phyloP scores from a whole-genome alignment of 2,329 filamentous ascomycete species.

The Grosmannia huntii region DNA sequence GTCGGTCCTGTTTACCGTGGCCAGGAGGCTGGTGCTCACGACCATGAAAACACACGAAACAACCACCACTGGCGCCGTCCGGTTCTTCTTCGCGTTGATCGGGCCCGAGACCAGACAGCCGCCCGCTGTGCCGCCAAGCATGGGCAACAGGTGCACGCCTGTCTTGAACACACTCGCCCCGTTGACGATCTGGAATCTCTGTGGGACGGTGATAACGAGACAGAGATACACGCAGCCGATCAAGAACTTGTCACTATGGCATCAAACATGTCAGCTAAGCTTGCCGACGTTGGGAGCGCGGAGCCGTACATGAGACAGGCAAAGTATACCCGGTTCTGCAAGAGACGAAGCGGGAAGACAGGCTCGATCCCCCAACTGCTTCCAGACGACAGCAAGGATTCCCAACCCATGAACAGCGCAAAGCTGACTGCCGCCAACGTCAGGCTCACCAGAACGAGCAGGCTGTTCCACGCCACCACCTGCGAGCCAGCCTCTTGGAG shows the following conservation, averaged over 20 bases:
- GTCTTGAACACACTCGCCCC: conserved; percentile 37
- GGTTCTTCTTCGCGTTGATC: conserved; percentile 39
- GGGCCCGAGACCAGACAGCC: conserved; percentile 43
- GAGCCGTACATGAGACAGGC: conserved; percentile 31
- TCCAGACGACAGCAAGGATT: conserved; percentile 29
- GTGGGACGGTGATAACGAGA: conserved; percentile 44
- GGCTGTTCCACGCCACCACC: conserved; percentile 36
- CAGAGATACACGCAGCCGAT: conserved; percentile 45
- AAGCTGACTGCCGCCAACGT: conserved; percentile 34
- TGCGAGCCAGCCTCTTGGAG: conserved; percentile 44
- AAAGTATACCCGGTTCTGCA: conserved; percentile 35
- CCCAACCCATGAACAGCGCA: conserved; percentile 37
- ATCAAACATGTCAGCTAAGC: neutral
- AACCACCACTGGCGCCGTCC: conserved; percentile 38
- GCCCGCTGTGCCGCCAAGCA: conserved; percentile 42
- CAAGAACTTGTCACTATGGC: conserved; percentile 38
- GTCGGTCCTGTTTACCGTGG: conserved; percentile 23
- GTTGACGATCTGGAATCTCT: conserved; percentile 48
- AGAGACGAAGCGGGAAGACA: conserved; percentile 39
- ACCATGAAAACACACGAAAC: conserved; percentile 37
- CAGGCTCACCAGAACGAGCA: conserved; percentile 36
- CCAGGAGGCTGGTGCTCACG: conserved; percentile 37
- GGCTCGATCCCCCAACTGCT: conserved; percentile 31
- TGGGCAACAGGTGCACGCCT: conserved; percentile 43
- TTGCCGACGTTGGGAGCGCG: neutral